Evolutionary conservation across 768 basidiomycete genomes (phyloP), one percentile per base, ranked within the genome.

Genomic region (Collybia nuda): DNA sequence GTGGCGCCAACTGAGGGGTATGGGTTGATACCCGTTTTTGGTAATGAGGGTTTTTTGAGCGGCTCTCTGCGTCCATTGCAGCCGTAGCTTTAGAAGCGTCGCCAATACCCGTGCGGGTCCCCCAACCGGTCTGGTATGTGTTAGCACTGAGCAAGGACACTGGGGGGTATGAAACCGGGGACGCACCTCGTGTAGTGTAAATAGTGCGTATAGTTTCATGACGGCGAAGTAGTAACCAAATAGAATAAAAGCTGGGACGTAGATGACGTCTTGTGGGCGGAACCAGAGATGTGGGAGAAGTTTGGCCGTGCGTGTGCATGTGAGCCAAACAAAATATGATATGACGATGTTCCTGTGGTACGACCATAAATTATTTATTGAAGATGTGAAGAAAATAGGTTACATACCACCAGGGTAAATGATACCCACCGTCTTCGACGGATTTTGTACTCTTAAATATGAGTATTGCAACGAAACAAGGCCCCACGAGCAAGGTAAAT

Each of bases 211-310:
- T 40, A 96, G 56, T 70, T 95, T 96, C 93, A 97, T 95, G 59
- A 95, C 71, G 14, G 92, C 86, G 62, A 96, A 96, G 70, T 94
- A 95, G 64, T 96, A 96, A 22, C 93, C 93, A 63, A 96, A 95
- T 3, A 86, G 63, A 62, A 90, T 89, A 68, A 88, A 91, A 11
- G 86, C 87, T n/a, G 88, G 88, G 6, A 92, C 88, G 62, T 87
- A 82, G 55, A 93, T 80, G 57, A 91, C 77, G 56, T 92, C 85
- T 56, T 80, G 76, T 0, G 89, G 90, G 24, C 82, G 71, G 48
- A 84, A 62, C 88, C 88, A 90, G 9, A 92, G 73, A 72, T 92
- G 89, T 0, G 90, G 89, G 12, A 90, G 68, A 26, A 96, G 82
- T 70, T 96, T 96, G 60, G 82, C 80, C 19, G 87, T 87, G 44